These are phyloP conservation scores for Jackrogersella multiformis DNA, from an alignment of 495 filamentous ascomycete species.

Conservation along the genomic window DNA sequence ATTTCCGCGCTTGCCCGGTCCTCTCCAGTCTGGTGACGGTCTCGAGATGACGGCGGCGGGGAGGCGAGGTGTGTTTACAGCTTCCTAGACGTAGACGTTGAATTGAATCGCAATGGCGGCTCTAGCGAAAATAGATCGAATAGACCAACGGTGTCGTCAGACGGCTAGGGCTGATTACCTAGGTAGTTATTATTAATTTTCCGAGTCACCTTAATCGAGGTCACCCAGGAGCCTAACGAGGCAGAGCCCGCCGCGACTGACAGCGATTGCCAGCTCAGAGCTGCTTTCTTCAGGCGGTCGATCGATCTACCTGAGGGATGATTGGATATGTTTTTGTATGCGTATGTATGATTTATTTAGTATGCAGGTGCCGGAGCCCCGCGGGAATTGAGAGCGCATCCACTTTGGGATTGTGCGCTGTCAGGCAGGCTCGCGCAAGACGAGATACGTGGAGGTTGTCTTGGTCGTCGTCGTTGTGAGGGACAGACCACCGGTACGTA, in stretches of 20 bases:
- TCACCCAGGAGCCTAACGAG: constrained; percentile 19
- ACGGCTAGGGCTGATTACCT: constrained; percentile 11
- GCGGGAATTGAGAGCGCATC: constrained; percentile 30
- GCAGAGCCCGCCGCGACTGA: constrained; percentile 8
- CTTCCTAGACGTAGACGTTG: constrained; percentile 9
- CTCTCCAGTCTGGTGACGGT: not conserved
- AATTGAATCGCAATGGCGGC: constrained; percentile 19
- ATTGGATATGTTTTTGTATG: constrained; percentile 23
- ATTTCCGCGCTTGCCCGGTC: not conserved
- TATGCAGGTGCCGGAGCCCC: constrained; percentile 38
- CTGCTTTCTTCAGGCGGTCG: constrained; percentile 17
- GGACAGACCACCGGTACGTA: not conserved
- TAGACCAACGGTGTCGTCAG: constrained; percentile 8
- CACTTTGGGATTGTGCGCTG: constrained; percentile 35
- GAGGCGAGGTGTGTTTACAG: constrained; percentile 1
- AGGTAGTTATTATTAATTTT: not conserved
- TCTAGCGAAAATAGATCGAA: constrained; percentile 6
- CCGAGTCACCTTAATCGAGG: constrained; percentile 13
- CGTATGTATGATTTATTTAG: too few relatives aligned
- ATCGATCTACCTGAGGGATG: constrained; percentile 10
- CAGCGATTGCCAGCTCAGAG: constrained; percentile 40
- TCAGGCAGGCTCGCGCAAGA: constrained; percentile 22
- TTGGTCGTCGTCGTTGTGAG: constrained; percentile 20
- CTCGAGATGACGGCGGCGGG: not conserved
- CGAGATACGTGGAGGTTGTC: constrained; percentile 28